Conservation (phyloP, 2,329 filamentous ascomycete genomes). For the Aspergillus sclerotialis region DNA sequence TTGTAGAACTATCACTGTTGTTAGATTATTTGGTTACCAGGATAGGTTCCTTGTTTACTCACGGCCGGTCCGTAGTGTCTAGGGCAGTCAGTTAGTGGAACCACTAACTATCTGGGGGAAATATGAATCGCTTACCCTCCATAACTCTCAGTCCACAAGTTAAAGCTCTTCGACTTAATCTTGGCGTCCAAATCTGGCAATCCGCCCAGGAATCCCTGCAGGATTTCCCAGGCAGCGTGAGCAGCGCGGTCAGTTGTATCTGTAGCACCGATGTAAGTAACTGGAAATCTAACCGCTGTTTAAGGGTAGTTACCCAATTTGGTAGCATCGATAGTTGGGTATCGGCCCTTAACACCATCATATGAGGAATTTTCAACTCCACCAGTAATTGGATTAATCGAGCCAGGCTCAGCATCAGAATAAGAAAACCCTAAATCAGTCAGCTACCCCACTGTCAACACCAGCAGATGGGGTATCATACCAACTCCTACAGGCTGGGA, state of each 20-base stretch:
- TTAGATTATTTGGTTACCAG: slow-evolving; percentile 7
- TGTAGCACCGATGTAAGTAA: slow-evolving; percentile 1
- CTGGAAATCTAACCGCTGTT: background rate
- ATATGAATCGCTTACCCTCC: slow-evolving; percentile 31
- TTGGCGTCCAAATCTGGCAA: slow-evolving; percentile 43
- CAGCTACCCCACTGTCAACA: no score
- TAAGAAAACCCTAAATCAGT: slow-evolving; percentile 34
- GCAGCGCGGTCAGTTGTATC: slow-evolving; percentile 54
- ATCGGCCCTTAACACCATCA: slow-evolving; percentile 40
- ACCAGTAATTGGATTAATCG: slow-evolving; percentile 38
- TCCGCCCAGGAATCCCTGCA: slow-evolving; percentile 48
- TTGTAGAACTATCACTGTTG: slow-evolving; percentile 44
- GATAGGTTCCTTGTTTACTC: slow-evolving; percentile 5
- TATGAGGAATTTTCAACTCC: slow-evolving; percentile 39
- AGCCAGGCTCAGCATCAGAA: slow-evolving; percentile 29
- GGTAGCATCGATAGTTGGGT: slow-evolving; percentile 44
- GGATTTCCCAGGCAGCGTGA: slow-evolving; percentile 47
- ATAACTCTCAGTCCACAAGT: slow-evolving; percentile 53
- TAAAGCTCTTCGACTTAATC: slow-evolving; percentile 49
- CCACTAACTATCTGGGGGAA: no score
- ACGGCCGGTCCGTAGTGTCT: slow-evolving; percentile 46
- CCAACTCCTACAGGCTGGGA: slow-evolving; percentile 55
- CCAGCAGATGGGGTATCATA: no score
- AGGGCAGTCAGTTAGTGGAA: slow-evolving; percentile 7
- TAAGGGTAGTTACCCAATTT: slow-evolving; percentile 27